phyloP scores from a whole-genome alignment of 768 basidiomycete genomes.

The Rossbeevera mucosa region DNA sequence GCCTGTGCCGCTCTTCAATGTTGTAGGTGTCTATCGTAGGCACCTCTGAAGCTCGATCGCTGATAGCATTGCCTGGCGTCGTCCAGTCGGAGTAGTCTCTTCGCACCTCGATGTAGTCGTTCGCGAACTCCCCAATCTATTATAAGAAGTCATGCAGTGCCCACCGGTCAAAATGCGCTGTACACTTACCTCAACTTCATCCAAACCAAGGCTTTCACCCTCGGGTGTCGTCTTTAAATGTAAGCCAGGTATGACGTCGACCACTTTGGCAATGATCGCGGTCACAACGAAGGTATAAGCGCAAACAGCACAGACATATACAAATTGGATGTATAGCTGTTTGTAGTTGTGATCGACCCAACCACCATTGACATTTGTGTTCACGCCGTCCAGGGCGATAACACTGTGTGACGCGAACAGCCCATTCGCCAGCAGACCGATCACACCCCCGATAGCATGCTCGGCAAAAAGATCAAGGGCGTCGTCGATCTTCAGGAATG shows the following conservation, averaged over 20 bases:
- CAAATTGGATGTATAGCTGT: constrained; percentile 75
- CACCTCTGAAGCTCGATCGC: constrained; percentile 2
- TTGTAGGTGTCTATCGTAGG: constrained; percentile 10
- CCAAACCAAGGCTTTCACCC: constrained; percentile 61
- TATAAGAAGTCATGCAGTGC: background rate
- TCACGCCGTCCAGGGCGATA: constrained; percentile 66
- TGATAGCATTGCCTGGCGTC: constrained; percentile 19
- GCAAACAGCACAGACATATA: constrained; percentile 54
- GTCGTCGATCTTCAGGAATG: constrained; percentile 71
- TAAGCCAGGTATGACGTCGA: constrained; percentile 58
- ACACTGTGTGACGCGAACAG: constrained; percentile 68
- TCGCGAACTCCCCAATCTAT: constrained; percentile 67
- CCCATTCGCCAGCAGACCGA: constrained; percentile 68
- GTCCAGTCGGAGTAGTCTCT: constrained; percentile 60
- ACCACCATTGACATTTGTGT: constrained; percentile 48
- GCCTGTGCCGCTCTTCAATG: constrained; percentile 38
- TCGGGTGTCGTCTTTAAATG: constrained; percentile 49
- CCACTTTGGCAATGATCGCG: constrained; percentile 50
- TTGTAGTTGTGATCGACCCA: constrained; percentile 77
- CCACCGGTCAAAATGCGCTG: background rate
- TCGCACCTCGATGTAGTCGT: constrained; percentile 65
- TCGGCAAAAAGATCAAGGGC: constrained; percentile 90
- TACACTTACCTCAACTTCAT: constrained; percentile 60
- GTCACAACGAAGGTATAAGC: constrained; percentile 61
- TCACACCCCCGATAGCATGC: constrained; percentile 81